Base-by-base conservation (phyloP, 208 protist genomes). In the Leishmania martiniquensis region DNA sequence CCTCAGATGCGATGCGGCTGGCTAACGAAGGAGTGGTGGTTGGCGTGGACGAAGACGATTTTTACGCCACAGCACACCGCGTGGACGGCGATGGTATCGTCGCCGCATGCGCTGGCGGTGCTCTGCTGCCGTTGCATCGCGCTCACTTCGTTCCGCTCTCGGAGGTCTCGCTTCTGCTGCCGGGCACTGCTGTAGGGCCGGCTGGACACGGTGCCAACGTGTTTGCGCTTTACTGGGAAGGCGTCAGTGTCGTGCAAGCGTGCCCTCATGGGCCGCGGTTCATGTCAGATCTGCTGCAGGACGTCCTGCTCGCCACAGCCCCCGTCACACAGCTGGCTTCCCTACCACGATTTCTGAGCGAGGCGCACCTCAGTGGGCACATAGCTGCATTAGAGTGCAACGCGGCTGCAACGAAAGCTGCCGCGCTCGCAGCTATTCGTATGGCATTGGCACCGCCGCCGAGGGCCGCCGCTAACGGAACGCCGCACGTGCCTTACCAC, bases 291-390 rank as follows among this genome's bases (percentile, higher is more conserved):
- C 44, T 81, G 37, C 81, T 95, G 54, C 72, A 76, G 47, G 83
- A 86, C 44, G 74, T 81, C 17, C 73, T 87, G 49, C 57, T 68
- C 39, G 67, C 80, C 29, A 67, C 78, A 10, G 55, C 78, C 6
- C 85, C 81, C 1, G 37, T 88, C 37, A 55, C 72, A 29, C 66
- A 65, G 22, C 66, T 83, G 34, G 63, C 75, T 44, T 83, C 78
- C 0, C 71, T 96, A 54, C 86, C 89, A 4, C 83, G 86, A 32
- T 79, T 93, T 29, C 51, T 89, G 49, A 91, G 86, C 59, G 89
- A 91, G 79, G 89, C 88, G 32, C 82, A 89, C 73, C 67, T 93
- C 65, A 83, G 81, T 44, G 88, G 92, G 29, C 90, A 91, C 73
- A 75, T 83, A 20, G 80, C 91, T 25, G 88, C 85, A 60, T 72